Percentiles rank a stretch among this genome's conserved stretches.
These are phyloP conservation scores for Solanum dulcamara DNA, from an alignment of 257 asterid genomes.

Conservation along the genomic window DNA sequence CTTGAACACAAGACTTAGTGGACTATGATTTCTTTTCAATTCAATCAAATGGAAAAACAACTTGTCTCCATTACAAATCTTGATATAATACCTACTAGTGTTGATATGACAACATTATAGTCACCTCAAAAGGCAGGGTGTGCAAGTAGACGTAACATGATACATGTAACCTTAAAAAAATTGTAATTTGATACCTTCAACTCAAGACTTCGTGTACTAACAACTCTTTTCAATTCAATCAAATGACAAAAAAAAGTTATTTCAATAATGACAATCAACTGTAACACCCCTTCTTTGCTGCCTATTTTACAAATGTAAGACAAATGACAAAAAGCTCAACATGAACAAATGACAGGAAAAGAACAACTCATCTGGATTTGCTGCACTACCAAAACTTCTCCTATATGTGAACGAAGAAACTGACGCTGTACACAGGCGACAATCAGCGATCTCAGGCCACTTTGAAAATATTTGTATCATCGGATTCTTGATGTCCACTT, in stretches of 20 bases:
- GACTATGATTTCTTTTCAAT: not conserved
- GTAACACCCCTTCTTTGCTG: conserved; percentile 2
- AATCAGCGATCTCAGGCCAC: not conserved
- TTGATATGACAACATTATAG: not conserved
- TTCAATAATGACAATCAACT: not conserved
- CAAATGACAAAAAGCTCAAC: not conserved
- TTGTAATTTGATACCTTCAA: not conserved
- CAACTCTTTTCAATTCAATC: not conserved
- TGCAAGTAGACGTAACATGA: not conserved
- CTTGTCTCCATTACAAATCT: not conserved
- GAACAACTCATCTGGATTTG: conserved; percentile 1
- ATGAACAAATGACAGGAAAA: not conserved
- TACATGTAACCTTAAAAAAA: not conserved
- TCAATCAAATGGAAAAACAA: not conserved
- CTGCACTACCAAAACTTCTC: conserved; percentile 20
- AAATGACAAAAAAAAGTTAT: not conserved
- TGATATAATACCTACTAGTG: not conserved
- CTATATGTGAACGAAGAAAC: conserved; percentile 6
- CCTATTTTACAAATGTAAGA: conserved; percentile 14
- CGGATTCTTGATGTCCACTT: not conserved
- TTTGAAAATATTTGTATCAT: not conserved
- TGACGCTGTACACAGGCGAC: conserved; percentile 13
- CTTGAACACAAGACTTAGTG: not conserved
- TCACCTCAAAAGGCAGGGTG: not conserved
- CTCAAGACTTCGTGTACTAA: not conserved